phyloP scores from a whole-genome alignment of 768 basidiomycete species.

The Tulasnella sp. region DNA sequence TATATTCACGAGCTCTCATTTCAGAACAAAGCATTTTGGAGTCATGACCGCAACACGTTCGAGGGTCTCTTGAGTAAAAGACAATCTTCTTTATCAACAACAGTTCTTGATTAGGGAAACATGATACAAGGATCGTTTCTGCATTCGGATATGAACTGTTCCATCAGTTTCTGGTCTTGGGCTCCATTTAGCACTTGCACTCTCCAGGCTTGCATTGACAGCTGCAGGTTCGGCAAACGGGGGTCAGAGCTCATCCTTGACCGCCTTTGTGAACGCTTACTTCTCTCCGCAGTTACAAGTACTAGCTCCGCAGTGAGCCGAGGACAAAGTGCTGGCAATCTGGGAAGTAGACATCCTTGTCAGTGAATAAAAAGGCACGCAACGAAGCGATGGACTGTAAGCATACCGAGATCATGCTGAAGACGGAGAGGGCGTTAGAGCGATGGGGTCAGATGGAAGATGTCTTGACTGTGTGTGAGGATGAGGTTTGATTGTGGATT shows the following conservation, averaged over 20 bases:
- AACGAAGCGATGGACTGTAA: neutral
- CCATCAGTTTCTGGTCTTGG: neutral
- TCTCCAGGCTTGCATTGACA: constrained; percentile 64
- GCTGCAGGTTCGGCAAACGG: constrained; percentile 42
- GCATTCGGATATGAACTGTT: no score
- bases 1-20: neutral
- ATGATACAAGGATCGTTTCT: no score
- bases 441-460: no score
- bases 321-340: constrained; percentile 43
- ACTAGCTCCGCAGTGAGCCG: constrained; percentile 53
- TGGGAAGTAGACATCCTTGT: neutral
- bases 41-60: neutral
- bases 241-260: neutral
- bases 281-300: constrained; percentile 57
- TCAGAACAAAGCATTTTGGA: constrained; percentile 17
- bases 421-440: neutral
- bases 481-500: neutral
- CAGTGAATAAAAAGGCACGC: neutral
- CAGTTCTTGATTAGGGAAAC: no score
- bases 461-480: neutral
- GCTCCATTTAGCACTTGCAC: constrained; percentile 26
- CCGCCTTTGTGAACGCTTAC: constrained; percentile 44
- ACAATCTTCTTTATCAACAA: neutral
- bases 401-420: neutral
- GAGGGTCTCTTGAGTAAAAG: no score